Evolutionary conservation across 2,329 filamentous ascomycete species (phyloP).

Genomic region (Paracamarosporium sp.): DNA sequence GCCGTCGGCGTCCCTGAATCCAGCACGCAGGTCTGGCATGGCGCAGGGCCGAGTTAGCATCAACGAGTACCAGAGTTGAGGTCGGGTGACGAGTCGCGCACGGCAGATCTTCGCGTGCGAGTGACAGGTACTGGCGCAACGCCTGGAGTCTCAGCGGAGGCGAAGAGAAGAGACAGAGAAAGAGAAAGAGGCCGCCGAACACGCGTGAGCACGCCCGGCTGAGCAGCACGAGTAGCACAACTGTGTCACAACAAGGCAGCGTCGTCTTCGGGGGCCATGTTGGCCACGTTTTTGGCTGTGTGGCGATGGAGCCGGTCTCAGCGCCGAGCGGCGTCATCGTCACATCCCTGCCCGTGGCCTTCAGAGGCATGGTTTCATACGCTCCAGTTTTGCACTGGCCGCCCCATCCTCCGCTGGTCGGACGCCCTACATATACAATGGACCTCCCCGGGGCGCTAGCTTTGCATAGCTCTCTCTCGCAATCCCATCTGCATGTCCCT

Average conservation of each 20-base stretch:
- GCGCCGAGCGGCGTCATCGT: constrained; percentile 3
- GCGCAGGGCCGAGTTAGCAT: neutral
- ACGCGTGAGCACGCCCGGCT: neutral
- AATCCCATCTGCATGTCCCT: constrained; percentile 8
- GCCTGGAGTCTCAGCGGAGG: neutral
- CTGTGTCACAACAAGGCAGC: neutral
- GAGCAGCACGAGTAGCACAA: neutral
- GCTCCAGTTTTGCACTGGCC: constrained; percentile 6
- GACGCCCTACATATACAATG: constrained; percentile 14
- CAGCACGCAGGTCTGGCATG: constrained; percentile 2
- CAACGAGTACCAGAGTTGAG: neutral
- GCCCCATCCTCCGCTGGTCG: neutral
- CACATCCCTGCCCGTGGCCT: neutral
- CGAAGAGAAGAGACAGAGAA: neutral
- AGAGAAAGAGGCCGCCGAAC: neutral
- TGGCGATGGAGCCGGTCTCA: neutral
- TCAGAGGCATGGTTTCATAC: constrained; percentile 9
- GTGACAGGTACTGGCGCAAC: neutral
- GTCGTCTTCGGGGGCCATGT: neutral
- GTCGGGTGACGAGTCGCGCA: neutral
- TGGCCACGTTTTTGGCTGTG: constrained; percentile 6
- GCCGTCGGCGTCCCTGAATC: constrained; percentile 3
- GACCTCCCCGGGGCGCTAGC: constrained; percentile 2
- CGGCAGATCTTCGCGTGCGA: neutral
- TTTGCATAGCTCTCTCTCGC: constrained; percentile 2